Evolutionary conservation across 2,329 filamentous ascomycete species (phyloP).

Genomic region (Pseudocercospora macadamiae): DNA sequence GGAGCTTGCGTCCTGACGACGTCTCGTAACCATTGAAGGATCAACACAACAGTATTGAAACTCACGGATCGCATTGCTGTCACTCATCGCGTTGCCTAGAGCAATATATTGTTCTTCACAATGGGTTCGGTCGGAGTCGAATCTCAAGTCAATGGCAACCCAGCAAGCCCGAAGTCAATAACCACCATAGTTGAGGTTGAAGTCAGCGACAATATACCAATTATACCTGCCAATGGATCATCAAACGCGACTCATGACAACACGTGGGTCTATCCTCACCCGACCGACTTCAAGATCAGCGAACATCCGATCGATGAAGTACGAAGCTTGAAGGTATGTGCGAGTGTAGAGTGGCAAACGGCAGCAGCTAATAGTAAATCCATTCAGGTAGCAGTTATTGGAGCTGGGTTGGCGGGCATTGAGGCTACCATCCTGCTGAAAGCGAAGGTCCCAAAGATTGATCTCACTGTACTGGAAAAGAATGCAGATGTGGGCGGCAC

Average conservation of each 20-base stretch:
- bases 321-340: conserved; percentile 28
- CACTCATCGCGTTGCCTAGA: too few relatives aligned
- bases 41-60: too few relatives aligned
- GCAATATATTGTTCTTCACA: background rate
- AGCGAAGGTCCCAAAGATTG: conserved; percentile 68
- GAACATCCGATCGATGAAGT: conserved; percentile 36
- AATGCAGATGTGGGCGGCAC: conserved; percentile 63
- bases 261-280: conserved; percentile 20
- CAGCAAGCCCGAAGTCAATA: background rate
- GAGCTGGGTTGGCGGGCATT: conserved; percentile 66
- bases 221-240: too few relatives aligned
- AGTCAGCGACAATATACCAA: too few relatives aligned
- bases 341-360: background rate
- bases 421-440: conserved; percentile 54
- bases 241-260: too few relatives aligned
- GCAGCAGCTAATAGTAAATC: background rate
- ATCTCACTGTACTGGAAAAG: conserved; percentile 70
- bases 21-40: background rate
- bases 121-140: conserved; percentile 20
- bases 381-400: conserved; percentile 61
- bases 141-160: background rate
- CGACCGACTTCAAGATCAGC: conserved; percentile 34
- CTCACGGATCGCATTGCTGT: too few relatives aligned
- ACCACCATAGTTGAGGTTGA: conserved; percentile 17
- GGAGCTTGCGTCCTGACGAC: background rate